phyloP scores from a whole-genome alignment of 805 yeast species.

The Metschnikowia dekortorum region DNA sequence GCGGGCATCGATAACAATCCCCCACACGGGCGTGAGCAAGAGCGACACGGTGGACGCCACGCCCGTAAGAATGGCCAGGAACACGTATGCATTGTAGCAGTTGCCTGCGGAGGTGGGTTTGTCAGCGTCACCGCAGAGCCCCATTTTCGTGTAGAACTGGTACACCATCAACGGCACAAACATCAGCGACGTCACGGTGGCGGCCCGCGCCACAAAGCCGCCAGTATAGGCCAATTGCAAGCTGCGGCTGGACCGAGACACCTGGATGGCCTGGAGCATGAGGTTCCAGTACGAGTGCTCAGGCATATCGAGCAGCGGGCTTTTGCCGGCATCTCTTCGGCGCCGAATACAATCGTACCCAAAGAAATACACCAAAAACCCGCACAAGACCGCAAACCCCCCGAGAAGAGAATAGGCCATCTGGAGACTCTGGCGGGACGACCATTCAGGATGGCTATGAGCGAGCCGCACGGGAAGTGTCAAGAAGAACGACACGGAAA shows the following conservation, averaged over 20 bases:
- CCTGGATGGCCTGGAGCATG: conserved; percentile 43
- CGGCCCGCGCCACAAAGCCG: conserved; percentile 58
- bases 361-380: conserved; percentile 36
- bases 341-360: conserved; percentile 41
- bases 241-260: conserved; percentile 42
- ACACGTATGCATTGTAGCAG: conserved; percentile 61
- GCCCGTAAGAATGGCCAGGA: conserved; percentile 67
- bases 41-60: conserved; percentile 56
- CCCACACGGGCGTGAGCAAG: conserved; percentile 62
- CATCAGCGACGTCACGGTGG: conserved; percentile 53
- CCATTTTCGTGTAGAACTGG: conserved; percentile 48
- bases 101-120: conserved; percentile 24
- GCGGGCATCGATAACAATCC: conserved; percentile 46
- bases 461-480: conserved; percentile 54
- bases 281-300: conserved; percentile 33
- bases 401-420: conserved; percentile 50
- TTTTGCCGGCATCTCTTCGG: conserved; percentile 25
- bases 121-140: conserved; percentile 41
- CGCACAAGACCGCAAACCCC: conserved; percentile 32
- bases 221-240: conserved; percentile 57
- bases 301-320: conserved; percentile 6
- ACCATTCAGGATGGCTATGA: conserved; percentile 26
- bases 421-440: conserved; percentile 40
- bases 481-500: conserved; percentile 51
- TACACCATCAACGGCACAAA: conserved; percentile 63